These are phyloP conservation scores for Fusarium zealandicum DNA, from an alignment of 2,329 filamentous ascomycete genomes.

Conservation along the genomic window DNA sequence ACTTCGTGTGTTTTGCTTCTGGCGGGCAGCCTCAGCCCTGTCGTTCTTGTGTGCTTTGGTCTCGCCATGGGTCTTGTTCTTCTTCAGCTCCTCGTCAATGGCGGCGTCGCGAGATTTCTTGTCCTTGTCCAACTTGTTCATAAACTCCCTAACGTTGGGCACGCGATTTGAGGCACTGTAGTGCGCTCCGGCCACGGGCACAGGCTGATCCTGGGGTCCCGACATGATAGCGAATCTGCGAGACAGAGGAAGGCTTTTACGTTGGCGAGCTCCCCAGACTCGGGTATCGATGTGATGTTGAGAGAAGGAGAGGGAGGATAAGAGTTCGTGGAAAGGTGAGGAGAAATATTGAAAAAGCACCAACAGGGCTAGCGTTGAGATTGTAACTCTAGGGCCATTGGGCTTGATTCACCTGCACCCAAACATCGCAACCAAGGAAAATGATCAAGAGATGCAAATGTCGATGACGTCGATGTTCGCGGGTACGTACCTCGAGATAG, in stretches of 20 bases:
- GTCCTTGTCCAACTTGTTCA: slow-evolving; percentile 78
- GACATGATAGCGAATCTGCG: slow-evolving; percentile 39
- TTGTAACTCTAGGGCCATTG: slow-evolving; percentile 15
- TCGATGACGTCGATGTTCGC: slow-evolving; percentile 38
- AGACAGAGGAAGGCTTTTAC: slow-evolving; percentile 8
- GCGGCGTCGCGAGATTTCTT: slow-evolving; percentile 77
- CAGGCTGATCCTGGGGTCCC: slow-evolving; percentile 50
- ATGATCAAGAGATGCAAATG: slow-evolving; percentile 23
- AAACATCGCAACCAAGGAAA: slow-evolving; percentile 24
- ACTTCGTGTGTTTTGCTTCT: slow-evolving; percentile 63
- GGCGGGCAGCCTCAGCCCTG: slow-evolving; percentile 41
- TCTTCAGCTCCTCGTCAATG: slow-evolving; percentile 66
- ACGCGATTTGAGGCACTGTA: slow-evolving; percentile 87
- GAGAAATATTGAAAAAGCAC: slow-evolving; percentile 21
- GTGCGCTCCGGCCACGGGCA: slow-evolving; percentile 64
- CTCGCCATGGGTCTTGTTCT: slow-evolving; percentile 47
- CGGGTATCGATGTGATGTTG: not conserved
- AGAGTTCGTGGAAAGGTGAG: slow-evolving; percentile 1
- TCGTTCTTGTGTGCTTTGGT: slow-evolving; percentile 53
- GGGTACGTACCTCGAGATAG: slow-evolving; percentile 15
- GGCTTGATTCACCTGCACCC: slow-evolving; percentile 29
- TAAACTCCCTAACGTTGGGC: slow-evolving; percentile 85
- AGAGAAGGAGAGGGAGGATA: not conserved
- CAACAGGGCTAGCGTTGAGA: slow-evolving; percentile 28
- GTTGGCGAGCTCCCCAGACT: slow-evolving; percentile 18